Base-by-base conservation (phyloP, 2,329 filamentous ascomycete genomes). In the Colletotrichum sp. region DNA sequence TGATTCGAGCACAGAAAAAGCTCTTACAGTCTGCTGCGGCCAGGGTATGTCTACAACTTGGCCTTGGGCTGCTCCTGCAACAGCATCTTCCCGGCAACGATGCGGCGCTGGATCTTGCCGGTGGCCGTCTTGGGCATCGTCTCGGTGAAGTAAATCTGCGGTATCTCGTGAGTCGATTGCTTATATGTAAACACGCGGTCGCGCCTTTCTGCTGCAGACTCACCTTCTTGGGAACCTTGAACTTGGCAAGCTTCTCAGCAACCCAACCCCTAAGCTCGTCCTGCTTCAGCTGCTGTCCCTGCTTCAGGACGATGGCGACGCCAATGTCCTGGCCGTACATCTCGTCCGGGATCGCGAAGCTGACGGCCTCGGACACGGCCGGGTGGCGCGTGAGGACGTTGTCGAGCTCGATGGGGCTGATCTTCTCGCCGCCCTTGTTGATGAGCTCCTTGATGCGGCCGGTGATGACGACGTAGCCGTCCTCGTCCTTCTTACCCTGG, bases 381-480 rank as follows among this genome's bases (percentile, higher is more conserved):
- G 94, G 91, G 82, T 96, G 92, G 73, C 94, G 90, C n/a, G 93
- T 89, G 32, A 98, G 87, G 15, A 94, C 92, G 79, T 98, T 98
- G 87, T 98, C 95, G 39, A 98, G 89, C 86, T 98, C 95, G 71
- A 97, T 96, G 2, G 95, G 95, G 79, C 92, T 95, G 82, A 98
- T 97, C 88, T 97, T 97, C 87, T 98, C 95, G 76, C 95, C 95
- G 71, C 94, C 95, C 86, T 96, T 96, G 86, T 96, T 96, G 88
- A 98, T 98, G 69, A 98, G 89, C 86, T 98, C 95, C 89, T 98
- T 98, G 86, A 98, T 98, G 69, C 95, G 90, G n/a, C 95, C 95
- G 0, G 95, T 98, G 85, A 98, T 96, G 81, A 95, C 90, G 13
- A 98, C 87, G 82, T 97, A 98, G 76, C 95, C 95, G 79, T 97